Evolutionary conservation across 1,139 yeast species (phyloP), one percentile per base, ranked within the genome.

Genomic region (Meyerozyma carpophila): DNA sequence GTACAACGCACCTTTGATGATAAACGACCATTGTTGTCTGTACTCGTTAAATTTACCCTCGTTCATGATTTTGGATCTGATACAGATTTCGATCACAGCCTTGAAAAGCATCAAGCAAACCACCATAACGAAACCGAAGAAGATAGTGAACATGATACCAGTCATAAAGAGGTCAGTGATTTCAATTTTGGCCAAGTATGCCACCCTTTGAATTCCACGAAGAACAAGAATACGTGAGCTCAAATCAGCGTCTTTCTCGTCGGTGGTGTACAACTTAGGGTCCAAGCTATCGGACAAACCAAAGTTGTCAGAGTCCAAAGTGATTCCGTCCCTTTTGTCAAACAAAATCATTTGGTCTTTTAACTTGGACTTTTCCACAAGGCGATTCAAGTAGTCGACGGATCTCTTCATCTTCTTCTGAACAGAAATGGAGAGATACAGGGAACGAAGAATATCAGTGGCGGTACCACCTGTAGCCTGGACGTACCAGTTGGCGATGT

Each of bases 391-490:
- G 42, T 51, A 52, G n/a, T 56, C 57, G 18, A 53, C 49, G 14
- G 59, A 50, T 50, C 70, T 58, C 52, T 66, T 67, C 32, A 61
- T 54, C 41, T 56, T 58, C 61, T 84, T 86, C 61, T 90, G 95
- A 8, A 90, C 96, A 6, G 95, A 84, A 44, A 91, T 78, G 3
- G 96, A 82, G 56, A 76, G 75, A 55, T 54, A 82, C 54, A 54
- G 69, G 62, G 68, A 68, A 13, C 76, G 67, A 41, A 90, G 63
- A 40, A 89, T 78, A 46, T 85, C 84, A 3, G 96, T 84, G 3
- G 95, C 82, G 1, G 76, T 63, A 47, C 98, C 98, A 38, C 97
- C 97, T 1, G 98, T 93, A n/a, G 96, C 73, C 65, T 91, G 96
- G 45, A 93, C 82, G 65, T 93, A 93, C 98, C 98, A 93, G 61